Conservation (phyloP, 176 grass and related monocot species). For the Oryza punctata region DNA sequence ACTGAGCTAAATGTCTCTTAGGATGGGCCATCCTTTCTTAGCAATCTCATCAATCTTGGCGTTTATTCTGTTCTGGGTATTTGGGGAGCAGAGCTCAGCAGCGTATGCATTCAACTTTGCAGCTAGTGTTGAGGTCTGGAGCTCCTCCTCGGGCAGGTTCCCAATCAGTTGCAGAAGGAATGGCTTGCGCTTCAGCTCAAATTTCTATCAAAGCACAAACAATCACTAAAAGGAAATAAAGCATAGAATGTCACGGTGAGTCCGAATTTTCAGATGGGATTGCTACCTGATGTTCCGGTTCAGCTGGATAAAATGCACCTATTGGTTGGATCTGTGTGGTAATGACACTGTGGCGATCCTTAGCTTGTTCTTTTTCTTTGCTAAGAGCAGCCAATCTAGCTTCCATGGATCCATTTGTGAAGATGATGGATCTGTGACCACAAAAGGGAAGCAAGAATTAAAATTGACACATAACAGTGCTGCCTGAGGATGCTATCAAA, state of each 20-base stretch:
- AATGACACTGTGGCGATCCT: conserved; percentile 66
- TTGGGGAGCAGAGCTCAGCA: conserved; percentile 72
- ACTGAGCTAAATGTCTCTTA: conserved; percentile 63
- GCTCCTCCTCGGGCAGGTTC: conserved; percentile 82
- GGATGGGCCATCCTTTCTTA: conserved; percentile 81
- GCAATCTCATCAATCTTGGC: conserved; percentile 73
- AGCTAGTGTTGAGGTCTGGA: conserved; percentile 65
- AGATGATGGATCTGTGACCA: conserved; percentile 75
- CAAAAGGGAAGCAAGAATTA: conserved; percentile 4
- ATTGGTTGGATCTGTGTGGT: conserved; percentile 83
- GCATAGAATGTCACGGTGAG: background rate
- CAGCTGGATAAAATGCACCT: conserved; percentile 74
- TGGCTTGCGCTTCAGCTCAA: conserved; percentile 83
- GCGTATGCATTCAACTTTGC: conserved; percentile 80
- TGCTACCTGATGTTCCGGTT: conserved; percentile 93
- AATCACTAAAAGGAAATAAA: background rate
- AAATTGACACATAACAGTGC: background rate
- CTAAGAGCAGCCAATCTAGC: conserved; percentile 65
- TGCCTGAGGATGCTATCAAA: background rate
- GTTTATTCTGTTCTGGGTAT: conserved; percentile 68
- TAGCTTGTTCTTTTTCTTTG: conserved; percentile 93
- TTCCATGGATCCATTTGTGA: conserved; percentile 78
- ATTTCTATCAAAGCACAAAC: conserved; percentile 66
- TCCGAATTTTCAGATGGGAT: background rate
- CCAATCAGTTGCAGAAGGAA: conserved; percentile 82